Conservation (phyloP, 495 filamentous ascomycete species). For the Hypoxylon subgilvum region DNA sequence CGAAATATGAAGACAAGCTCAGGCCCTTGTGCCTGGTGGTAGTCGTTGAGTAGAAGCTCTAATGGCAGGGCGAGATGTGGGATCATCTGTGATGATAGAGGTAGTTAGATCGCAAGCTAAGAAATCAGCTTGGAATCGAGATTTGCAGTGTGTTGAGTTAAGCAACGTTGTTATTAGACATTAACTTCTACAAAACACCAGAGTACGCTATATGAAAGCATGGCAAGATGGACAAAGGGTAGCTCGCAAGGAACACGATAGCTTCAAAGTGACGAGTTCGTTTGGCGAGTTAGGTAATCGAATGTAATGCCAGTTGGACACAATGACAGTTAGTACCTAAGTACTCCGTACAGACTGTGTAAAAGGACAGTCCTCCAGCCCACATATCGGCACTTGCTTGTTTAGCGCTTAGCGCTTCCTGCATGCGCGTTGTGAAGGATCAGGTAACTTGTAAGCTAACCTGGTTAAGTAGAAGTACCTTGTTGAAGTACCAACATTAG, state of each 20-base stretch:
- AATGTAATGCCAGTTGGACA: background rate
- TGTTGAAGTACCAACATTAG: background rate
- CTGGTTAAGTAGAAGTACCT: no score
- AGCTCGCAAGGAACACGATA: conserved; percentile 21
- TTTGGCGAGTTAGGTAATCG: background rate
- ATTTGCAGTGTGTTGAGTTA: background rate
- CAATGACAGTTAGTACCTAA: no score
- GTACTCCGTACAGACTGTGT: no score
- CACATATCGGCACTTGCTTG: conserved; percentile 20
- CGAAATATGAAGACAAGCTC: background rate
- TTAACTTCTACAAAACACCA: background rate
- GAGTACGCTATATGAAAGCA: conserved; percentile 40
- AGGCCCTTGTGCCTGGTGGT: no score
- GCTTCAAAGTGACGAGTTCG: conserved; percentile 31
- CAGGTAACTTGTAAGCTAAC: no score
- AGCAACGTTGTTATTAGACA: background rate
- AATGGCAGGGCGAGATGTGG: background rate
- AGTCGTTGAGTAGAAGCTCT: background rate
- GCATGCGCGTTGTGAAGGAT: conserved; percentile 9
- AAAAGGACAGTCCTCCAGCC: no score
- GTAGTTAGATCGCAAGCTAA: background rate
- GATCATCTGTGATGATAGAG: conserved; percentile 1
- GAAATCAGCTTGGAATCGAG: background rate
- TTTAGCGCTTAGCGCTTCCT: conserved; percentile 26
- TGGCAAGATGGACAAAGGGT: background rate